These are phyloP conservation scores for Fragaria nilgerrensis DNA, from an alignment of 306 rosid genomes.

Conservation along the genomic window DNA sequence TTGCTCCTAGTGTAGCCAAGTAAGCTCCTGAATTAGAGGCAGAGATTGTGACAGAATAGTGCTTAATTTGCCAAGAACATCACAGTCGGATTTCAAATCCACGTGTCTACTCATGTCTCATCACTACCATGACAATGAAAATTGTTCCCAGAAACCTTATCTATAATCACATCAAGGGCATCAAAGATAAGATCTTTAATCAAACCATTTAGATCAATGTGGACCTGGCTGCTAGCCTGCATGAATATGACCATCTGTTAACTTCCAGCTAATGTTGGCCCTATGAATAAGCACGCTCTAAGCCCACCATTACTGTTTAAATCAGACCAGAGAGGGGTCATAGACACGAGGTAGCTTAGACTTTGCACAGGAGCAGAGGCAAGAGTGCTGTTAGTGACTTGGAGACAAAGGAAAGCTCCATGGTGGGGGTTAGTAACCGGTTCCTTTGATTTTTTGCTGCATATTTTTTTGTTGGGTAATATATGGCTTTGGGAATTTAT, in stretches of 20 bases:
- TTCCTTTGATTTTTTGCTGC: not conserved
- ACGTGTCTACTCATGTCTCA: conserved; percentile 49
- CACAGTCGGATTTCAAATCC: conserved; percentile 20
- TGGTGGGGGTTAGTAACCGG: not conserved
- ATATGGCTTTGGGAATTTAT: not conserved
- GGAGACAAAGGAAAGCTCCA: not conserved
- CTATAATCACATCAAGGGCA: conserved; percentile 28
- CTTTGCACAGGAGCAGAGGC: not conserved
- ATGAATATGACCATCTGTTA: conserved; percentile 10
- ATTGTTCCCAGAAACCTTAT: conserved; percentile 38
- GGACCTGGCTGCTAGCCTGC: conserved; percentile 19
- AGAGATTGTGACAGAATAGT: not conserved
- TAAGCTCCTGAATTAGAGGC: not conserved
- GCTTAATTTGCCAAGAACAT: not conserved
- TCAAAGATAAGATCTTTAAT: conserved; percentile 53
- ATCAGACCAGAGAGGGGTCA: conserved; percentile 3
- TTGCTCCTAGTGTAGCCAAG: not conserved
- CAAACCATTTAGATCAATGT: conserved; percentile 28
- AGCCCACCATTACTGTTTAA: conserved; percentile 6
- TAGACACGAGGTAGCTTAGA: not conserved
- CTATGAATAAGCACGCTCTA: conserved; percentile 8
- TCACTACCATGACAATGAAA: conserved; percentile 42
- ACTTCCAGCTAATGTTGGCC: conserved; percentile 41
- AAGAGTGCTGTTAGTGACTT: not conserved
- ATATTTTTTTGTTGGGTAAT: not conserved